Evolutionary conservation across 345 rosid genomes (phyloP), one percentile per base, ranked within the genome.

Genomic region (Gossypium herbaceum): DNA sequence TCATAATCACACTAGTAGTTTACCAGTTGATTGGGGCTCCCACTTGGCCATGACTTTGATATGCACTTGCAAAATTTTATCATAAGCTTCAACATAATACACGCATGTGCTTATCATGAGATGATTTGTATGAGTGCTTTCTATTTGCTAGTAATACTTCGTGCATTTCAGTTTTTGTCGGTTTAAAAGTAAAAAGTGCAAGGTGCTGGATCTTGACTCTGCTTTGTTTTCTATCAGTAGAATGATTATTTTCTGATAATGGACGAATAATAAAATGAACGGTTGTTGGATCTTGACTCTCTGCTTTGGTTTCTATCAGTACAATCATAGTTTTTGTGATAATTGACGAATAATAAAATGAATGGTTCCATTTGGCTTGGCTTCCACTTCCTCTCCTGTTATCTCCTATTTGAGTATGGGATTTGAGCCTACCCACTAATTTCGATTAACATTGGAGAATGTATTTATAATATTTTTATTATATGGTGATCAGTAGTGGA

Each of bases 11-110:
- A 25, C 22, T 50, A 15, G 20, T 50, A 51, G 43, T 68, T 24
- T 68, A 34, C 55, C 56, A n/a, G 10, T 15, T 45, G n/a, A 55
- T 34, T 47, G 72, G 63, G 59, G 24, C n/a, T 62, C 75, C 81
- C 19, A 45, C 45, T 64, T 62, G 68, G 73, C 54, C 57, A 15
- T 74, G 73, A 74, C 68, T 77, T 29, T 71, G 74, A 75, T 73
- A 43, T 9, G 73, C 81, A 71, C 73, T 73, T 64, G 29, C 27
- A 16, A 25, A 7, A 10, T 73, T 20, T 16, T 66, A 20, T 50
- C 47, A 47, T 12, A 47, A 54, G 12, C 59, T 56, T 56, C 25
- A 9, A 19, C 24, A 56, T 56, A n/a, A 2, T 56, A 56, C 59
- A 56, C 9, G 25, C 59, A 10, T 47, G 51, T 34, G 41, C 41